Base-by-base conservation (phyloP, 2,329 filamentous ascomycete species). In the Talaromyces sp. region DNA sequence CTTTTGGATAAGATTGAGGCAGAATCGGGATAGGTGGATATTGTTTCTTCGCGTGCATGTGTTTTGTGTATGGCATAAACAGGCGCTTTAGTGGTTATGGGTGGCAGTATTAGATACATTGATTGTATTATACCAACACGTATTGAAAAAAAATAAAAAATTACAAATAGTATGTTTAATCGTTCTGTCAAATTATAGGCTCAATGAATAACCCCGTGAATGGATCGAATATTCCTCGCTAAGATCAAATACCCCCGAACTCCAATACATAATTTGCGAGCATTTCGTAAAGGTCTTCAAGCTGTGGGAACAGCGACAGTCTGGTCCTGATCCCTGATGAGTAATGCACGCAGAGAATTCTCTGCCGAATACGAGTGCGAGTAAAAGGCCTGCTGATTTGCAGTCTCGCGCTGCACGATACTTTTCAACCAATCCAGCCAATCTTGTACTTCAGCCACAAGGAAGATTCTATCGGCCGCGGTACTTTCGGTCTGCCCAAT, bases 351-450 rank as follows among this genome's bases (percentile, higher is more conserved):
- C 52, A 80, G 67, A 33, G 71, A 72, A 61, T 67, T 72, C 64
- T 79, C 77, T 2, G 78, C 78, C 4, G 78, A 75, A 65, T 72
- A 70, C 16, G 54, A 43, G 10, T 52, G 64, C 31, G 60, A 22
- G 10, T 58, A 16, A 22, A 59, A 14, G n/a, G 67, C 58, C 24
- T 65, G 67, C 54, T 68, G 72, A 43, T 19, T 60, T 27, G 41
- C 14, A 58, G 58, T 57, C 64, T 59, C 63, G 35, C 68, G 66
- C 47, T 70, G 69, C 2, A 72, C 66, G 37, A 70, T 67, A 65
- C 70, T 69, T 50, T 67, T 73, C 45, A 79, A 62, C 77, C 77
- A 78, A 8, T 70, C 66, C 64, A 80, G 69, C 43, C 77, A 69
- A n/a, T 70, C 72, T 50, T 74, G 75, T 39, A 79, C 50, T 11